Evolutionary conservation across 345 rosid species (phyloP).

Genomic region (Acer saccharum): DNA sequence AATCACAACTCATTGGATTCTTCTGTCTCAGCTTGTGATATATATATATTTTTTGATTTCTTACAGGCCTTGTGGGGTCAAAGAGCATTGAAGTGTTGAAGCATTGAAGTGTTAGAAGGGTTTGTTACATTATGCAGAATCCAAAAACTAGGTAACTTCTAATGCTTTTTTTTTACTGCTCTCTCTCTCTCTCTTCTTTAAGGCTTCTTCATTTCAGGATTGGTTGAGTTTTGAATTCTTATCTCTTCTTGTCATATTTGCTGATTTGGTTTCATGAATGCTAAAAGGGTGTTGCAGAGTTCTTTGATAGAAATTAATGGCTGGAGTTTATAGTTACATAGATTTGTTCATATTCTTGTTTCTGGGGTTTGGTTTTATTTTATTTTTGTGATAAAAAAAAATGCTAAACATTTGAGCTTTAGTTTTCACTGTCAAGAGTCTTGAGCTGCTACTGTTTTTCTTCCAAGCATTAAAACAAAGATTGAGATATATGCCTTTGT

Average conservation of each 20-base stretch:
- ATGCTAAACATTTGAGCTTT: background rate
- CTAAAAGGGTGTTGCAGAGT: constrained; percentile 12
- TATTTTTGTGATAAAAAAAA: background rate
- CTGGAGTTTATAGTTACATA: background rate
- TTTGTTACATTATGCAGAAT: constrained; percentile 73
- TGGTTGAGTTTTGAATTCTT: constrained; percentile 18
- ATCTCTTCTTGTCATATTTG: constrained; percentile 18
- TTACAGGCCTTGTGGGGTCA: constrained; percentile 61
- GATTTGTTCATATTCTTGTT: background rate
- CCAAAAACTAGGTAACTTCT: constrained; percentile 78
- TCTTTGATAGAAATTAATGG: constrained; percentile 23
- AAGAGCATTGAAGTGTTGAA: constrained; percentile 54
- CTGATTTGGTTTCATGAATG: constrained; percentile 22
- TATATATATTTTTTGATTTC: constrained; percentile 29
- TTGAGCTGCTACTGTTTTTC: background rate
- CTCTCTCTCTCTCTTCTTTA: constrained; percentile 24
- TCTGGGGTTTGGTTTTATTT: background rate
- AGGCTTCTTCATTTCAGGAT: constrained; percentile 9
- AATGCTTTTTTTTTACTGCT: constrained; percentile 28
- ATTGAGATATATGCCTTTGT: background rate
- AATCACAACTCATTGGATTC: constrained; percentile 43
- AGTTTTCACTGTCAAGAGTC: background rate
- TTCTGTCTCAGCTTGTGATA: constrained; percentile 26
- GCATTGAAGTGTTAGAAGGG: constrained; percentile 22
- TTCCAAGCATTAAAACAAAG: constrained; percentile 10